phyloP scores from a whole-genome alignment of 2,329 filamentous ascomycete genomes.

The Elsinoe batatas region DNA sequence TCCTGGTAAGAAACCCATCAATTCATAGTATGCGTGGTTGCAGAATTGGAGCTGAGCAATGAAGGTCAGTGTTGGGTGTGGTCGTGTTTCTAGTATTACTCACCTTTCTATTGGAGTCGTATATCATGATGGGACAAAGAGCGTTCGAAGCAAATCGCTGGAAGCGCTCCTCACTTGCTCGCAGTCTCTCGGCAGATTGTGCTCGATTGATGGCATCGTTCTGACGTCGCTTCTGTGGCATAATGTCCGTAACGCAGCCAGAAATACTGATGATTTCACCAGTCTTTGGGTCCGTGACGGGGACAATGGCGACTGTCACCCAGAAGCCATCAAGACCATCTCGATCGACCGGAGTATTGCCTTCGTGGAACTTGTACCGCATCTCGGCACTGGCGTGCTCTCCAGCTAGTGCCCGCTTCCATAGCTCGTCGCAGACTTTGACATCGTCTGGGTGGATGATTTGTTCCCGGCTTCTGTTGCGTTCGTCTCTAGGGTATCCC shows the following conservation, averaged over 20 bases:
- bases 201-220: slow-evolving; percentile 32
- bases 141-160: slow-evolving; percentile 25
- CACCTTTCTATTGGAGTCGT: slow-evolving; percentile 14
- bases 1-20: slow-evolving; percentile 36
- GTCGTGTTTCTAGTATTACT: not conserved
- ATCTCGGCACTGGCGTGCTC: slow-evolving; percentile 16
- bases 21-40: slow-evolving; percentile 40
- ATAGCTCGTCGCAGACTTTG: not conserved
- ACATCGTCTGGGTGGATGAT: slow-evolving; percentile 6
- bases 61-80: not conserved
- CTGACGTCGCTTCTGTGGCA: slow-evolving; percentile 20
- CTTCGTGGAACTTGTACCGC: slow-evolving; percentile 15
- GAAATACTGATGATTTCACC: slow-evolving; percentile 18
- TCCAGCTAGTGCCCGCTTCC: not conserved
- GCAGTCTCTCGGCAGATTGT: slow-evolving; percentile 29
- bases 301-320: slow-evolving; percentile 19
- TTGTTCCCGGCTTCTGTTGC: not conserved
- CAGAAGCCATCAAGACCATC: slow-evolving; percentile 17
- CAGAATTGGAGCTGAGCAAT: slow-evolving; percentile 31
- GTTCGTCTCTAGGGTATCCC: not conserved
- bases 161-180: slow-evolving; percentile 30
- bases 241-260: slow-evolving; percentile 22
- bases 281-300: slow-evolving; percentile 15
- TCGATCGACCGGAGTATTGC: not conserved
- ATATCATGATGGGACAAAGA: slow-evolving; percentile 26